phyloP scores from a whole-genome alignment of 1,139 yeast species.

The Kodamaea plutei region DNA sequence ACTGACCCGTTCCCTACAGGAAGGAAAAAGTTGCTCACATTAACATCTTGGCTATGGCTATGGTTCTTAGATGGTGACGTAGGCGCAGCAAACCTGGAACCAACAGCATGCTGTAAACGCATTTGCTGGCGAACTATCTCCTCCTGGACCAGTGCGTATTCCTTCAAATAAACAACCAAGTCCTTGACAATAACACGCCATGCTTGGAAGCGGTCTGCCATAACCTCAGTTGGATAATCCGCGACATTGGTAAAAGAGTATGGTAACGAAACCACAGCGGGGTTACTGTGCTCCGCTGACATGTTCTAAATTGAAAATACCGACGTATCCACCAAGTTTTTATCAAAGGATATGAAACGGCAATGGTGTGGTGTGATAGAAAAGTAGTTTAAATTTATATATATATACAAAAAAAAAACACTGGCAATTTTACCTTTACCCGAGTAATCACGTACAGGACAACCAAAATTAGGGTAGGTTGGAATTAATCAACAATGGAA shows the following conservation, averaged over 20 bases:
- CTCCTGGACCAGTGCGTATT: slow-evolving; percentile 81
- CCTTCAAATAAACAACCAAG: slow-evolving; percentile 68
- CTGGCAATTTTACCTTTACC: too few species aligned
- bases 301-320: too few species aligned
- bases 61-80: slow-evolving; percentile 15
- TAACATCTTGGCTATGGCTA: slow-evolving; percentile 20
- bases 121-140: slow-evolving; percentile 81
- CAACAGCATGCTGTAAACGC: slow-evolving; percentile 75
- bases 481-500: too few species aligned
- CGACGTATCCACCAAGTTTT: neutral
- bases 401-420: too few species aligned
- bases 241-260: slow-evolving; percentile 26
- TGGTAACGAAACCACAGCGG: slow-evolving; percentile 38
- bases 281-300: slow-evolving; percentile 27
- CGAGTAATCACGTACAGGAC: too few species aligned
- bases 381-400: neutral
- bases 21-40: slow-evolving; percentile 51
- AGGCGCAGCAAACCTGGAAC: slow-evolving; percentile 22
- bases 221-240: slow-evolving; percentile 73
- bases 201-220: slow-evolving; percentile 78
- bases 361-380: neutral
- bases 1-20: slow-evolving; percentile 80
- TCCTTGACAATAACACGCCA: slow-evolving; percentile 83
- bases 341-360: neutral
- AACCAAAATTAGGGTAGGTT: too few species aligned